Evolutionary conservation across 2,329 filamentous ascomycete species (phyloP), one percentile per base, ranked within the genome.

Genomic region (Aspergillus luchuensis): DNA sequence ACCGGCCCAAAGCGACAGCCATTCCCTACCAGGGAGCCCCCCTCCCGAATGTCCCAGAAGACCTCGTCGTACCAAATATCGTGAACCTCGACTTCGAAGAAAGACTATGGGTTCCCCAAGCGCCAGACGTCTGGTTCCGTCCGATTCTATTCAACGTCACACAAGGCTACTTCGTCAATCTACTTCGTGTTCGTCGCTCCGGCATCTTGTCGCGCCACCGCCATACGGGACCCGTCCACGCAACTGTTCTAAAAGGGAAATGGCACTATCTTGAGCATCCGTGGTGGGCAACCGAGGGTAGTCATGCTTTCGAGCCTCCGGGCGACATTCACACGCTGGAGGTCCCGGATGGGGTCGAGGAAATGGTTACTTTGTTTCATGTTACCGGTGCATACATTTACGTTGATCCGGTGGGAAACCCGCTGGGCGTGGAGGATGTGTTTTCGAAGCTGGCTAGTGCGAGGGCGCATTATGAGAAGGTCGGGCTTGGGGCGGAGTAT

Each of bases 251-350:
- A 2, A 60, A 65, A 19, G 74, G 73, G 1, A 65, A 69, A 19
- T 76, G 73, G 74, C 74, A 76, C 56, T 76, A 77, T 47, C 68
- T 77, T 3, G 74, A 77, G 58, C 73, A 77, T 45, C 64, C 66
- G 0, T 76, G 74, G 73, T 76, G 72, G 74, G 74, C 74, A 0
- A 68, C 65, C 1, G 71, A 76, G 53, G 74, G 74, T 5, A 69
- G 74, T 3, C 72, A 75, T 59, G 70, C 72, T 0, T 77, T 69
- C 53, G 74, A 75, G 65, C 74, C 74, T 1, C 72, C 68, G 1
- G 73, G 73, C 1, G 72, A 77, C 48, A 76, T 76, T 28, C 73
- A 77, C 50, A 76, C 73, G 4, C 62, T 76, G 7, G 71, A 75
- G 52, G 74, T 75, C 0, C 72, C 74, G 0, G 70, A 72, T 1